Evolutionary conservation across 805 yeast species (phyloP).

Genomic region (Saccharomycopsis sp.): DNA sequence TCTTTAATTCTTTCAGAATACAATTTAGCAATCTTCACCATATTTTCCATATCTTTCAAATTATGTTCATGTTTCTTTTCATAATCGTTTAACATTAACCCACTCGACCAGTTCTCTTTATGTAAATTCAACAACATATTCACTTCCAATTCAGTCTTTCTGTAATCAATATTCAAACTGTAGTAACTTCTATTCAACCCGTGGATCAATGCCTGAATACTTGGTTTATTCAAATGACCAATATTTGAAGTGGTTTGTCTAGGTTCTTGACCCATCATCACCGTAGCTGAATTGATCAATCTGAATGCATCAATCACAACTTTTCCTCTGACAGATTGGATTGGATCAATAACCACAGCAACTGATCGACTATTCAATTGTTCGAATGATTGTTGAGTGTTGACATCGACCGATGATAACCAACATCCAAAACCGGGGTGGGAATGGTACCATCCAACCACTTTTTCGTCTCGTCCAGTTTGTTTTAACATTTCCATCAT

Average conservation of each 20-base stretch:
- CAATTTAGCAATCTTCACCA: slow-evolving; percentile 86
- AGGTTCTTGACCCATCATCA: slow-evolving; percentile 96
- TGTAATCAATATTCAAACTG: slow-evolving; percentile 90
- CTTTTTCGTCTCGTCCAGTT: slow-evolving; percentile 99
- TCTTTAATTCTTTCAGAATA: slow-evolving; percentile 88
- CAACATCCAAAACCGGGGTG: slow-evolving; percentile 99
- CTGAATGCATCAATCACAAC: slow-evolving; percentile 98
- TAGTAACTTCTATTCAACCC: slow-evolving; percentile 96
- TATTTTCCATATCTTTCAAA: slow-evolving; percentile 59
- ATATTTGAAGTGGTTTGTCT: slow-evolving; percentile 95
- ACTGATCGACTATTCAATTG: slow-evolving; percentile 93
- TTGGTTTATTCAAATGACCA: slow-evolving; percentile 92
- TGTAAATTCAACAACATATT: slow-evolving; percentile 91
- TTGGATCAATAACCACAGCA: slow-evolving; percentile 97
- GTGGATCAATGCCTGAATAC: slow-evolving; percentile 93
- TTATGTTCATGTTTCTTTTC: slow-evolving; percentile 70
- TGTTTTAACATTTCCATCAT: slow-evolving; percentile 99
- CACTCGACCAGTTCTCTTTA: slow-evolving; percentile 93
- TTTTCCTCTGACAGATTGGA: slow-evolving; percentile 97
- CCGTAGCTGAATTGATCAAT: slow-evolving; percentile 75
- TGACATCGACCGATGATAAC: slow-evolving; percentile 95
- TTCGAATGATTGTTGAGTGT: slow-evolving; percentile 96
- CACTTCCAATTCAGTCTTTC: slow-evolving; percentile 86
- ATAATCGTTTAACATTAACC: slow-evolving; percentile 73
- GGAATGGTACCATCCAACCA: slow-evolving; percentile 99